Base-by-base conservation (phyloP, 106 monocot genomes). In the Dioscorea dumetorum region DNA sequence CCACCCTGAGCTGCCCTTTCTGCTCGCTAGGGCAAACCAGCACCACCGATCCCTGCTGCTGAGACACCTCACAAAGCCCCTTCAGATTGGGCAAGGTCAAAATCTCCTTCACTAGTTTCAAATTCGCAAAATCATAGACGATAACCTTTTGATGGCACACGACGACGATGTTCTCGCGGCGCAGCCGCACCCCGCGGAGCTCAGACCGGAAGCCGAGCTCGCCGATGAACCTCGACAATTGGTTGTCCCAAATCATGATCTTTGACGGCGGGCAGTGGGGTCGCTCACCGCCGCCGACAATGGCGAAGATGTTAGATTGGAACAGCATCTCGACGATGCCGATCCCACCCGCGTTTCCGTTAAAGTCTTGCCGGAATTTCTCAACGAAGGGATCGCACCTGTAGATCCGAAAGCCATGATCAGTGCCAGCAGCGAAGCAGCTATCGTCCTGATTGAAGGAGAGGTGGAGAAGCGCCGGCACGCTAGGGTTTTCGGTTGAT, bases 201-300 rank as follows among this genome's bases (percentile, higher is more conserved):
- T 92, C 89, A 0, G 97, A 90, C 1, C 92, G 84, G 77, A 99
- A 99, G 4, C 90, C 92, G 33, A 99, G 82, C 78, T 99, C 97
- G 52, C 97, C 97, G 48, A 99, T 92, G 78, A 92, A 99, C 5
- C 97, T 80, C 72, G 82, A 84, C 84, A 93, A 90, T 64, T 92
- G 92, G 73, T 99, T 92, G 76, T 99, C 97, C 97, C 97, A 99
- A 69, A 99, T 99, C 97, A 99, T 99, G 76, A 99, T 92, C 68
- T 93, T 92, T 48, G 78, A 90, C 22, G 90, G 92, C 18, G 87
- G 83, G 66, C 83, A 93, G 64, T 86, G 70, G 5, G 97, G 92
- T n/a, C 63, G 69, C 4, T 72, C 65, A 1, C 97, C 97, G 17
- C 97, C 97, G n/a, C 97, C 97, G 34, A 99, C 92, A 15, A 99